Percentiles rank a stretch among this genome's conserved stretches.
phyloP scores from a whole-genome alignment of 352 stramenopile genomes.

The Globisporangium polare region DNA sequence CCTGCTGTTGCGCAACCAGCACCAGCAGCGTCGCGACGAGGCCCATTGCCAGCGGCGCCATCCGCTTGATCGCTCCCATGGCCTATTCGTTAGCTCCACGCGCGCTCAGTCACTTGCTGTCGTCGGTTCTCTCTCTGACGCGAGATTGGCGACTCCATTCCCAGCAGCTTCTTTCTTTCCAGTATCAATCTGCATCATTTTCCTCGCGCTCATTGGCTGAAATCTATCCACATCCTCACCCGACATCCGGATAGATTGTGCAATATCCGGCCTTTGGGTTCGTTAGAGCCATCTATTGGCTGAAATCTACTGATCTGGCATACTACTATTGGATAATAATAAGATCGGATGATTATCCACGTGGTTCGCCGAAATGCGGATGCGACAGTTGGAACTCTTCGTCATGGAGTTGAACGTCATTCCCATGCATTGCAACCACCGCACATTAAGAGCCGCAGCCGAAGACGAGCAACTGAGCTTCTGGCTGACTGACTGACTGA shows the following conservation, averaged over 20 bases:
- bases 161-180: conserved; percentile 6
- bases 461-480: neutral
- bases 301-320: neutral
- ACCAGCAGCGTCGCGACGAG: neutral
- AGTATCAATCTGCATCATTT: conserved; percentile 2
- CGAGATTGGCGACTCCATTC: neutral
- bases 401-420: neutral
- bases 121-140: neutral
- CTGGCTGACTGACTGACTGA: neutral
- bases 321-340: conserved; percentile 20
- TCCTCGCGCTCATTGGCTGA: conserved; percentile 4
- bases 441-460: neutral
- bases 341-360: too few species aligned
- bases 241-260: neutral
- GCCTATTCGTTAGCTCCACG: neutral
- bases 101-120: neutral
- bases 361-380: conserved; percentile 26
- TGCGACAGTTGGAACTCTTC: conserved; percentile 27
- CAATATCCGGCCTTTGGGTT: neutral
- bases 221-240: conserved; percentile 1
- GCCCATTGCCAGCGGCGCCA: neutral
- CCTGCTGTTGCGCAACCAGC: neutral
- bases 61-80: conserved; percentile 4
- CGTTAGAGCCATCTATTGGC: neutral
- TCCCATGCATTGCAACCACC: neutral